A percentile compares a stretch with the other conserved stretches of the same genome.
These are phyloP conservation scores for Boletus sensibilis DNA, from an alignment of 768 basidiomycete species.

Conservation along the genomic window DNA sequence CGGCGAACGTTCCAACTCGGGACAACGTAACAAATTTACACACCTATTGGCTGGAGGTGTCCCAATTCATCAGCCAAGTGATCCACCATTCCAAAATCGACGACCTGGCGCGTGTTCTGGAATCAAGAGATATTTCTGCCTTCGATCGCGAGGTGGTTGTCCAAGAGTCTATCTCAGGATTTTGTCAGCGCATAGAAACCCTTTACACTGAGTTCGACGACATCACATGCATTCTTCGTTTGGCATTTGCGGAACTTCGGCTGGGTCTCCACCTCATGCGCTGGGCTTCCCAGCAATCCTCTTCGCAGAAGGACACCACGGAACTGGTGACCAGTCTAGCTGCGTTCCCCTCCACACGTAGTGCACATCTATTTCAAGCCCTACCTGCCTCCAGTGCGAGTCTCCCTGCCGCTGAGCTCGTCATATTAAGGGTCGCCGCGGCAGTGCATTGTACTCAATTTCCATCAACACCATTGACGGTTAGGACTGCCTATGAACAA, in stretches of 20 bases:
- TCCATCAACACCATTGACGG: slow-evolving; percentile 1
- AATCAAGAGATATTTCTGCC: slow-evolving; percentile 38
- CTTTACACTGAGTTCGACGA: slow-evolving; percentile 74
- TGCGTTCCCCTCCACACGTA: slow-evolving; percentile 53
- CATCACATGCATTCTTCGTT: slow-evolving; percentile 61
- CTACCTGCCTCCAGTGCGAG: slow-evolving; percentile 10
- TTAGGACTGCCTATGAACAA: slow-evolving; percentile 65
- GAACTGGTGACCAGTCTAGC: slow-evolving; percentile 38
- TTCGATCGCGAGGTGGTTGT: slow-evolving; percentile 61
- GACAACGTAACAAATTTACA: slow-evolving; percentile 50
- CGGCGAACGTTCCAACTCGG: slow-evolving; percentile 34
- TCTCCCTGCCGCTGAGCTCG: slow-evolving; percentile 29
- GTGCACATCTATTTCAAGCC: slow-evolving; percentile 38
- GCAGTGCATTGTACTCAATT: slow-evolving; percentile 24
- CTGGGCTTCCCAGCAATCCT: slow-evolving; percentile 23
- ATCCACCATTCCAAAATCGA: slow-evolving; percentile 48
- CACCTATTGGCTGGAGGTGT: slow-evolving; percentile 73
- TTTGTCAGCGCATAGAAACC: slow-evolving; percentile 65
- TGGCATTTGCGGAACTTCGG: slow-evolving; percentile 63
- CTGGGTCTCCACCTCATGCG: slow-evolving; percentile 66
- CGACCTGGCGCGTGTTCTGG: slow-evolving; percentile 43
- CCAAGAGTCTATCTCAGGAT: slow-evolving; percentile 78
- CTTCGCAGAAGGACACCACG: slow-evolving; percentile 18
- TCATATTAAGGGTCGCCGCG: slow-evolving; percentile 48
- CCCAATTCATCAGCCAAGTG: slow-evolving; percentile 68